phyloP scores from a whole-genome alignment of 345 rosid genomes.

The Populus simonii region DNA sequence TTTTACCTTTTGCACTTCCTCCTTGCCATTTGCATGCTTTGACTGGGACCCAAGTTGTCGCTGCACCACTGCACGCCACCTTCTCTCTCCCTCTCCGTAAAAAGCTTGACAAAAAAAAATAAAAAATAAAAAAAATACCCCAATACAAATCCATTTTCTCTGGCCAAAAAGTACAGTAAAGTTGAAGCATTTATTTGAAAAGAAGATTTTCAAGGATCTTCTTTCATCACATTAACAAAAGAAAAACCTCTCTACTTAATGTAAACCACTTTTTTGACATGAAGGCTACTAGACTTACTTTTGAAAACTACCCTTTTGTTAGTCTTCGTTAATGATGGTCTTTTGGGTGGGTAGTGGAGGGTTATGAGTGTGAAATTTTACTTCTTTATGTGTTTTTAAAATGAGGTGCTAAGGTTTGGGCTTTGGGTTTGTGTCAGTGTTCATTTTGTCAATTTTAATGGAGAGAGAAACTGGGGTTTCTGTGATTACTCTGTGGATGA shows the following conservation, averaged over 20 bases:
- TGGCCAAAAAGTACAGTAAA: slow-evolving; percentile 6
- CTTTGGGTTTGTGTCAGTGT: slow-evolving; percentile 7
- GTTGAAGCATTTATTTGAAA: slow-evolving; percentile 7
- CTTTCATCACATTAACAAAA: not conserved
- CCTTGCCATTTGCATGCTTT: slow-evolving; percentile 12
- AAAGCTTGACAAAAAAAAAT: not conserved
- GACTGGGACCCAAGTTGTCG: slow-evolving; percentile 16
- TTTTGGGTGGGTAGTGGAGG: not conserved
- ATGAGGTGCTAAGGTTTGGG: slow-evolving; percentile 10
- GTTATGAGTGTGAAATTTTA: not conserved
- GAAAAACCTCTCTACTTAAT: not conserved
- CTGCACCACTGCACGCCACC: slow-evolving; percentile 28
- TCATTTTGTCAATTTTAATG: slow-evolving; percentile 18
- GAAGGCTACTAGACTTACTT: not conserved
- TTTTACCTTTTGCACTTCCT: not conserved
- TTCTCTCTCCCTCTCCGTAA: not conserved
- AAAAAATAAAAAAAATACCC: not conserved
- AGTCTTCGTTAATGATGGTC: not conserved
- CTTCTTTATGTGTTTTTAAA: not conserved
- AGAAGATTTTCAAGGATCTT: slow-evolving; percentile 14
- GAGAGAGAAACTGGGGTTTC: slow-evolving; percentile 16
- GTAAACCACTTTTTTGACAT: not conserved
- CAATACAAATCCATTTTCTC: not conserved
- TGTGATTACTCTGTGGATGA: slow-evolving; percentile 15
- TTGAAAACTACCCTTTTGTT: slow-evolving; percentile 4